Evolutionary conservation across 371 early-diverging fungal genomes (phyloP).

Genomic region (Massospora cicadina): DNA sequence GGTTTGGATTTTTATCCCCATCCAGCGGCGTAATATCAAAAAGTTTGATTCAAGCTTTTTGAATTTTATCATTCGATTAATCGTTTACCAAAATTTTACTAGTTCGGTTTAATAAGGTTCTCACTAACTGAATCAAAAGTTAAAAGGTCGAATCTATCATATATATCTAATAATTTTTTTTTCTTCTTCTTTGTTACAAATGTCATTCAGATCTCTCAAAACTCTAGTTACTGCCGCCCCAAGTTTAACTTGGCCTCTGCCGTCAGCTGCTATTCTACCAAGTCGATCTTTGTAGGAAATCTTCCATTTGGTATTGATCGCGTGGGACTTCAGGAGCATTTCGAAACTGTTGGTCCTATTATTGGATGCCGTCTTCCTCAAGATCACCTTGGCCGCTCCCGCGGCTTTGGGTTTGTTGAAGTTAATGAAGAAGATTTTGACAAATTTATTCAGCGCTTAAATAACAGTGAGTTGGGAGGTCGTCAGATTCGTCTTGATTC

Average conservation of each 20-base stretch:
- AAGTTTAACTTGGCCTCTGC: neutral
- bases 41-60: no score
- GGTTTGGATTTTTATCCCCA: no score
- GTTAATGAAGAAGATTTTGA: constrained; percentile 30
- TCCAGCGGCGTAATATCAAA: no score
- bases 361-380: constrained; percentile 19
- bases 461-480: constrained; percentile 39
- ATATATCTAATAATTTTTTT: no score
- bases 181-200: no score
- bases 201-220: neutral
- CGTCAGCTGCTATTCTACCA: constrained; percentile 20
- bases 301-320: constrained; percentile 40
- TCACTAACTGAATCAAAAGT: no score
- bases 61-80: no score
- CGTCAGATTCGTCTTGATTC: constrained; percentile 30
- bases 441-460: constrained; percentile 28
- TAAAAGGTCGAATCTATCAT: no score
- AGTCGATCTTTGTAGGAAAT: constrained; percentile 45
- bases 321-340: constrained; percentile 25
- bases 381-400: constrained; percentile 37
- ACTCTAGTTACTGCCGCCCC: neutral
- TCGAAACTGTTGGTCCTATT: constrained; percentile 21
- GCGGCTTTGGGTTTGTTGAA: constrained; percentile 61
- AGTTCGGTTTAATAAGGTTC: no score
- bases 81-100: no score